Base-by-base conservation (phyloP, 495 filamentous ascomycete species). In the Hypoxylon lienhwacheense region DNA sequence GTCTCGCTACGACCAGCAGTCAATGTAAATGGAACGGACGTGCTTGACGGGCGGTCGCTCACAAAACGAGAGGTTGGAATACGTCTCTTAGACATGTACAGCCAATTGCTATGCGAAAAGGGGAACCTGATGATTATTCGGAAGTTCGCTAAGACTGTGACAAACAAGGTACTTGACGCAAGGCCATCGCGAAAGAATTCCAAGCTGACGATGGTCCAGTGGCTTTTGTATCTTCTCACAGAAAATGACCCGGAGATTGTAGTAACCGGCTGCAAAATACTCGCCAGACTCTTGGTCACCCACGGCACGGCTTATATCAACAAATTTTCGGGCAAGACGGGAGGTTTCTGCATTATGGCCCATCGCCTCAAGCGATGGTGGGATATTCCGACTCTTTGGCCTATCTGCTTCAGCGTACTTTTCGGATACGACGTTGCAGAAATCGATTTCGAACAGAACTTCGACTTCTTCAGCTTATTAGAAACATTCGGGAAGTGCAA, bases 131-230 rank as follows among this genome's bases (percentile, higher is more conserved):
- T 64, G n/a, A 85, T 85, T 26, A 83, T 96, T 42, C 82, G 82
- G 62, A 92, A 88, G 61, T 98, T 98, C 73, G 90, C 92, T 11
- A 89, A 85, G 71, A 93, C 91, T 1, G 92, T 97, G 2, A 97
- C 95, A 20, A 95, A 92, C 57, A 97, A 95, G 83, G 91, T 93
- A 77, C 64, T 81, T 73, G 46, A 51, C 40, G 42, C 59, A 29
- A 24, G 42, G 49, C 47, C 55, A 45, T 59, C 41, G 43, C 41
- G 28, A 47, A 26, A 53, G 17, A 41, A 56, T 37, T 62, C 55
- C 39, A 58, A 69, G 61, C 75, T 81, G 67, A 81, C 66, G 44
- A 62, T 59, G 47, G 42, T 53, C 26, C 59, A 96, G 90, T 97
- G 95, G 93, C 81, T 97, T 48, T 77, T 98, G 15, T 93, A 96